A percentile compares a stretch with the other conserved stretches of the same genome.
phyloP scores from a whole-genome alignment of 257 asterid genomes.

The Gentiana dahurica region DNA sequence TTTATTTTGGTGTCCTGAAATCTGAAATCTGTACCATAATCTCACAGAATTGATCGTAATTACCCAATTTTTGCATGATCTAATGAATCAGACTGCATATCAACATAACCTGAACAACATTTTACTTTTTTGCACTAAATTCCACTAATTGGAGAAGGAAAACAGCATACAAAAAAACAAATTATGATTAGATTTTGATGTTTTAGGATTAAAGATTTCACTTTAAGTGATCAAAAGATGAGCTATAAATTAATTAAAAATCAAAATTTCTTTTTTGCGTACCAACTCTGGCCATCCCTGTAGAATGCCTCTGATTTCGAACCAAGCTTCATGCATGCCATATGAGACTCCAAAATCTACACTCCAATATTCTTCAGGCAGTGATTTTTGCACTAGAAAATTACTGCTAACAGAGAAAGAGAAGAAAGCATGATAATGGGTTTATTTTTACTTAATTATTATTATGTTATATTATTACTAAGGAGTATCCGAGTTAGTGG shows the following conservation, averaged over 20 bases:
- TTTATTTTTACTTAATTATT: background rate
- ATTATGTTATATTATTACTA: background rate
- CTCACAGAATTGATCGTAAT: no score
- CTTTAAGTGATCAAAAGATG: background rate
- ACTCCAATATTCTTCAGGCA: background rate
- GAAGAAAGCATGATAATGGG: background rate
- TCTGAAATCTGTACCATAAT: no score
- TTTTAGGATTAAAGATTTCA: background rate
- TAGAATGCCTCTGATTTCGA: slow-evolving; percentile 78
- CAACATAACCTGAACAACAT: no score
- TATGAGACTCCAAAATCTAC: slow-evolving; percentile 2
- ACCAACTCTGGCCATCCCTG: slow-evolving; percentile 74
- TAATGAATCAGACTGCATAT: no score
- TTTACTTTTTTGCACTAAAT: no score
- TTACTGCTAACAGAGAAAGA: background rate
- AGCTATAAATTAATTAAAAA: no score
- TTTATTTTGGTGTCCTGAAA: no score
- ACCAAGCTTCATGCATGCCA: slow-evolving; percentile 75
- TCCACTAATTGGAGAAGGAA: background rate
- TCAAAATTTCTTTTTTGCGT: background rate
- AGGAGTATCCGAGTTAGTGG: slow-evolving; percentile 35
- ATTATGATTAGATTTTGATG: background rate
- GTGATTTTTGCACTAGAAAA: background rate
- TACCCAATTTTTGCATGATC: no score
- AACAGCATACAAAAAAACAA: background rate